A percentile compares a stretch with the other conserved stretches of the same genome.
phyloP scores from a whole-genome alignment of 2,329 filamentous ascomycete species.

The Calcarisporium arbuscula region DNA sequence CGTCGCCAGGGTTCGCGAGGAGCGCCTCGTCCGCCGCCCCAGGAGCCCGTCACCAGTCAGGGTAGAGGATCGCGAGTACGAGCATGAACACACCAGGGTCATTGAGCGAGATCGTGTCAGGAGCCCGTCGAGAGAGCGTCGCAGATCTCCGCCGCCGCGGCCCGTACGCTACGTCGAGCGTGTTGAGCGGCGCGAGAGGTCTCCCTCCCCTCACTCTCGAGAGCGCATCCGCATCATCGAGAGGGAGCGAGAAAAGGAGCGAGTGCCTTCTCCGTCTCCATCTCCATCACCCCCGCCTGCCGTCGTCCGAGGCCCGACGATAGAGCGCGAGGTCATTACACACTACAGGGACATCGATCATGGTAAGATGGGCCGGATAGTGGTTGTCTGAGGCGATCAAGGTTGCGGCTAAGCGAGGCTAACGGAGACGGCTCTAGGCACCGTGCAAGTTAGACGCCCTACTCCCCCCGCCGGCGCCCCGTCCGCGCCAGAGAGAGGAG shows the following conservation, averaged over 20 bases:
- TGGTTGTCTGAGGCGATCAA: too few relatives aligned
- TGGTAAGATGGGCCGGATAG: too few relatives aligned
- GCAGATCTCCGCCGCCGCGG: conserved; percentile 17
- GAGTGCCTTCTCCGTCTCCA: conserved; percentile 39
- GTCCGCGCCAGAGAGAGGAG: conserved; percentile 38
- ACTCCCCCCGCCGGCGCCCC: conserved; percentile 40
- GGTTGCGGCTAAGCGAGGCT: conserved; percentile 5
- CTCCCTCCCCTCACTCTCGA: conserved; percentile 36
- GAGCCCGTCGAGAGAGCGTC: conserved; percentile 28
- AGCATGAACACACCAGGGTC: conserved; percentile 28
- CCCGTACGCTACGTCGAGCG: conserved; percentile 32
- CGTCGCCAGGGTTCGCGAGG: conserved; percentile 32
- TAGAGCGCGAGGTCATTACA: conserved; percentile 84
- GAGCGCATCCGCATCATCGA: conserved; percentile 46
- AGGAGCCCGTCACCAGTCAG: conserved; percentile 36
- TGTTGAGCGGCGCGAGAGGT: conserved; percentile 29
- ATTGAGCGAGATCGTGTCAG: conserved; percentile 32
- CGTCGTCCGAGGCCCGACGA: conserved; percentile 68
- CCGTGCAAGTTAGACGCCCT: conserved; percentile 36
- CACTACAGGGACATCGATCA: conserved; percentile 85
- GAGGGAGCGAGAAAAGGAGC: conserved; percentile 35
- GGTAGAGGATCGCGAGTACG: conserved; percentile 24
- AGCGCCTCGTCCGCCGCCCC: conserved; percentile 35
- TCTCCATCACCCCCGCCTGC: conserved; percentile 55
- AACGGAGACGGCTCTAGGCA: conserved; percentile 27